Evolutionary conservation across 2,329 filamentous ascomycete genomes (phyloP).

Genomic region (Conoideocrella luteorostrata): DNA sequence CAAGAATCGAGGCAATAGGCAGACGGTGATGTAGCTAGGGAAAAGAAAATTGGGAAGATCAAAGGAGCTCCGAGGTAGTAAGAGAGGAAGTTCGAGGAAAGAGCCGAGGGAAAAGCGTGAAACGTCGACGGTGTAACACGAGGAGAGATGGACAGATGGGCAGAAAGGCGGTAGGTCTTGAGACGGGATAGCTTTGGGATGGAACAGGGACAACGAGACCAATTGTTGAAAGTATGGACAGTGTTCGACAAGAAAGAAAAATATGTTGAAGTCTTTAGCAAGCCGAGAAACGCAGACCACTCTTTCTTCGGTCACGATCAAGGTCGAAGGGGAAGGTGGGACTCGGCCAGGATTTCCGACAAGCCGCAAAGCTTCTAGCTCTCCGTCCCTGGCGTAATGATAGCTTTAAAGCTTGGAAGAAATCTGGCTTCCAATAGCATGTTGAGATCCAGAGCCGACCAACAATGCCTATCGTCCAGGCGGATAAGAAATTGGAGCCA

Average conservation of each 20-base stretch:
- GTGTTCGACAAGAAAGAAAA: neutral
- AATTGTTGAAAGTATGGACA: conserved; percentile 1
- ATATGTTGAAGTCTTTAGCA: neutral
- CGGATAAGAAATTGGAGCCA: conserved; percentile 1
- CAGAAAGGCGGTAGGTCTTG: conserved; percentile 7
- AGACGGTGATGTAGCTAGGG: too few species aligned
- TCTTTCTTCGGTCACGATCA: conserved; percentile 8
- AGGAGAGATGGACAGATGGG: conserved; percentile 13
- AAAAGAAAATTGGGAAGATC: conserved; percentile 1
- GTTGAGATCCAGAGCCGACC: conserved; percentile 3
- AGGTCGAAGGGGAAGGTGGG: conserved; percentile 6
- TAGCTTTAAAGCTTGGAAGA: conserved; percentile 2
- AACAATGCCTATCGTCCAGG: conserved; percentile 1
- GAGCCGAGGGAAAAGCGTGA: conserved; percentile 16
- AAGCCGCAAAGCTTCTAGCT: neutral
- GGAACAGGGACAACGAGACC: conserved; percentile 11
- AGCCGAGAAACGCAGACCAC: conserved; percentile 7
- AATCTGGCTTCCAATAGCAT: conserved; percentile 8
- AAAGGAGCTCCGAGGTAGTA: conserved; percentile 1
- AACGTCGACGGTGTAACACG: conserved; percentile 20
- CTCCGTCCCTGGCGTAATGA: neutral
- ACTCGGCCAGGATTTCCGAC: conserved; percentile 4
- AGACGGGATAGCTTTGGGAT: neutral
- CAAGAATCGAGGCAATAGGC: neutral
- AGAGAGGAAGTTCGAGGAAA: conserved; percentile 10